These are phyloP conservation scores for Penicillium macrosclerotiorum DNA, from an alignment of 495 filamentous ascomycete genomes.

Conservation along the genomic window DNA sequence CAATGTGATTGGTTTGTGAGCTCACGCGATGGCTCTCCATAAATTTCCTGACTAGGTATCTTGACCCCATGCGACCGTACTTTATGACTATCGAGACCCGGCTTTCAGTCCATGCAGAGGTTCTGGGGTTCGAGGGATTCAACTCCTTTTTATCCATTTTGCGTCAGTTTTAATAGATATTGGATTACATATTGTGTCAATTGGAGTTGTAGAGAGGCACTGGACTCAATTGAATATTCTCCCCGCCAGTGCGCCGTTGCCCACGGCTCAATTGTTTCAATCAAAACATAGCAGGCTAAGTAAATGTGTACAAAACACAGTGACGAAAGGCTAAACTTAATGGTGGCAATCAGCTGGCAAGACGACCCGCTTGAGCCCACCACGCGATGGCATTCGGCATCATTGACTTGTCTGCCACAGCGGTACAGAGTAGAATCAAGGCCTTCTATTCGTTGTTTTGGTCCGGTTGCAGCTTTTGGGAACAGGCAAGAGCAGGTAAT, in stretches of 20 bases:
- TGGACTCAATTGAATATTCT: too few species aligned
- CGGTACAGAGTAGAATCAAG: conserved; percentile 10
- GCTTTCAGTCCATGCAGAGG: neutral
- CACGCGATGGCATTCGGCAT: conserved; percentile 14
- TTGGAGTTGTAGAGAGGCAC: too few species aligned
- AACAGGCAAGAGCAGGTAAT: conserved; percentile 4
- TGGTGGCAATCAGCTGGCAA: conserved; percentile 12
- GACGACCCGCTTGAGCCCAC: conserved; percentile 14
- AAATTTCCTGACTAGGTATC: neutral
- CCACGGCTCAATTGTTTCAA: too few species aligned
- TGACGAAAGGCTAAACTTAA: conserved; percentile 12
- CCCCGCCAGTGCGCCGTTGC: too few species aligned
- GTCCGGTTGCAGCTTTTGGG: conserved; percentile 12
- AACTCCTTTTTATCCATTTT: too few species aligned
- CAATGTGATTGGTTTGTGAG: neutral
- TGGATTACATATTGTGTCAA: too few species aligned
- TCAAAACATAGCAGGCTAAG: neutral
- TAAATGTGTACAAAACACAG: neutral
- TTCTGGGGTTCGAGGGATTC: too few species aligned
- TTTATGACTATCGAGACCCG: neutral
- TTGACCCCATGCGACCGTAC: neutral
- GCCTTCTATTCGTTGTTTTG: conserved; percentile 2
- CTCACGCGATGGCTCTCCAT: neutral
- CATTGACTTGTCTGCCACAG: conserved; percentile 22
- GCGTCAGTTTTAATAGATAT: too few species aligned